These are phyloP conservation scores for Steccherinum ochraceum DNA, from an alignment of 768 basidiomycete species.

Conservation along the genomic window DNA sequence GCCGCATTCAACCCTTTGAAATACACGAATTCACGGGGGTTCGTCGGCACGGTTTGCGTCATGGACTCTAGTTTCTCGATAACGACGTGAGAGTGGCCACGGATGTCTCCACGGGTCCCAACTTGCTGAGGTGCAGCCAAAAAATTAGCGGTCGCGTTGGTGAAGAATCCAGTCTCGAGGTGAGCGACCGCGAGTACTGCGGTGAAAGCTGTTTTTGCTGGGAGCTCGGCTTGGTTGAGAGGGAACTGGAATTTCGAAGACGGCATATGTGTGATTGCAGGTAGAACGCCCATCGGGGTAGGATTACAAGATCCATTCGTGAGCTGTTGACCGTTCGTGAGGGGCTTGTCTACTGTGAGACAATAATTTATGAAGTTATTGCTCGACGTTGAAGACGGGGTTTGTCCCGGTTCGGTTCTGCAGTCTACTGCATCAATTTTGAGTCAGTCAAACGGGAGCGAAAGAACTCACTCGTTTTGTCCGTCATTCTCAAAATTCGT, in stretches of 20 bases:
- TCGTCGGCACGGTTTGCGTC: slow-evolving; percentile 38
- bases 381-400: slow-evolving; percentile 50
- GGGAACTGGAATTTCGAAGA: slow-evolving; percentile 47
- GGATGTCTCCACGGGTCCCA: slow-evolving; percentile 40
- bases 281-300: slow-evolving; percentile 54
- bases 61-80: slow-evolving; percentile 46
- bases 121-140: slow-evolving; percentile 49
- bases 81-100: slow-evolving; percentile 61
- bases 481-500: slow-evolving; percentile 52
- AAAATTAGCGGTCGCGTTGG: slow-evolving; percentile 47
- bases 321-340: slow-evolving; percentile 58
- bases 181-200: slow-evolving; percentile 41
- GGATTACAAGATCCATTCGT: slow-evolving; percentile 52
- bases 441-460: not conserved
- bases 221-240: slow-evolving; percentile 36
- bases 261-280: slow-evolving; percentile 44
- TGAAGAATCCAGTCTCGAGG: slow-evolving; percentile 50
- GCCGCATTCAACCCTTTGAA: slow-evolving; percentile 49
- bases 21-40: slow-evolving; percentile 50
- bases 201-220: slow-evolving; percentile 44
- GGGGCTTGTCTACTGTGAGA: slow-evolving; percentile 38
- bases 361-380: slow-evolving; percentile 78
- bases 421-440: not conserved
- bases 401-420: slow-evolving; percentile 36
- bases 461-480: slow-evolving; percentile 17